Evolutionary conservation across 2,329 filamentous ascomycete species (phyloP), one percentile per base, ranked within the genome.

Genomic region (Diaporthe helianthi): DNA sequence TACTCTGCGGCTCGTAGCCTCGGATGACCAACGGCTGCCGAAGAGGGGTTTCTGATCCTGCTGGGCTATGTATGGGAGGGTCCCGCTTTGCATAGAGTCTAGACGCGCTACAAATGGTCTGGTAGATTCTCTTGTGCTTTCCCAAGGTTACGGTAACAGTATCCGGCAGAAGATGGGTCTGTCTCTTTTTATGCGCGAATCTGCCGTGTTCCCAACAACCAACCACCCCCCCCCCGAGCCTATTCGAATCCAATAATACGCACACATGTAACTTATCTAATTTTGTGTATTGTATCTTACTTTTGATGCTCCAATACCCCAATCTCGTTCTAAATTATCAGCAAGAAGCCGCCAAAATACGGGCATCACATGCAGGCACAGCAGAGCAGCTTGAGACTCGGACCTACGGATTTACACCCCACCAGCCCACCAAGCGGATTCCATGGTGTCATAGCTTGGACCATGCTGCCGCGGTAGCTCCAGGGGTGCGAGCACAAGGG

Each of bases 21-120:
- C n/a, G n/a, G 69, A 69, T 70, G 65, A 69, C 69, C 58, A 70
- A 70, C 46, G 52, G 60, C 65, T 70, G 60, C 69, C 66, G 52
- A 46, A 49, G 51, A 58, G 41, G 41, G 65, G 64, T 19, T 19
- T 9, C 44, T 63, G 6, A 19, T 36, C 22, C 58, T 63, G 36
- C n/a, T n/a, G 29, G 13, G 58, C 41, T 61, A 19, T 49, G 44
- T 61, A 19, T 49, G 44, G 58, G 58, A 63, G 58, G 58, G 58
- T 63, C 58, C 58, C 58, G 58, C 58, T 13, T 26, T 49, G 58
- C 44, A 49, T 49, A 63, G n/a, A 63, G 58, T 29, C 36, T 49
- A 63, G n/a, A 63, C 36, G 41, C 41, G 58, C 29, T 47, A 47
- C 49, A 15, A 33, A 24, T 29, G 58, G 58, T 49, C 58, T 63